Evolutionary conservation across 139 green algal genomes (phyloP), one percentile per base, ranked within the genome.

Genomic region (Chlorokybus atmophyticus): DNA sequence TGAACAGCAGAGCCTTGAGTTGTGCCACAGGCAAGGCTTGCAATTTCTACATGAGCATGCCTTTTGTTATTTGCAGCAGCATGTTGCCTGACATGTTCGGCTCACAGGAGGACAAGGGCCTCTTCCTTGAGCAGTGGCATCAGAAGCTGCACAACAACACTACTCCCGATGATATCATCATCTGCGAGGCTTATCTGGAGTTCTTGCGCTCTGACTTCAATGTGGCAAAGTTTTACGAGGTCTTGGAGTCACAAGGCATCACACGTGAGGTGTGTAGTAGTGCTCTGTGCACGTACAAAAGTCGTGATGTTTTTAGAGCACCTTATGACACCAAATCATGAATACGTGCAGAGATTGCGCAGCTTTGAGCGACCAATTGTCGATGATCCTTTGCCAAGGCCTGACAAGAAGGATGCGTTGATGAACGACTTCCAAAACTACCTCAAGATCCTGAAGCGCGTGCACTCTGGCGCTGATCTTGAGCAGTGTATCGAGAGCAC

Each of bases 141-240:
- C 62, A 69, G 50, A 95, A 95, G 82, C 79, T 95, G 69, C 88
- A 96, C 78, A 96, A 94, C 78, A 95, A 94, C 80, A 96, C 87
- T 27, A 94, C 85, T 0, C 88, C 87, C 21, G 88, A 96, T 59
- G 88, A 96, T 59, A 75, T 96, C 19, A 73, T 73, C 58, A 96
- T 96, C 75, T 96, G 88, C 67, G 8, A 52, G 42, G 42, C 42
- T n/a, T 21, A 27, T 21, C 7, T 52, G 42, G 42, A 7, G 8
- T 95, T 90, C 81, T 70, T 96, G 4, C 78, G 83, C 56, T 42
- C 50, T 39, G 62, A 79, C 48, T 83, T 84, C 19, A 80, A 93
- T 80, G 66, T 71, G 1, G 68, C 53, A 17, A 64, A 50, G 2
- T 95, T 93, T 75, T 94, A 82, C 83, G 52, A 79, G 23, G 77